Conservation (phyloP, 2,329 filamentous ascomycete genomes). For the Bipolaris oryzae region DNA sequence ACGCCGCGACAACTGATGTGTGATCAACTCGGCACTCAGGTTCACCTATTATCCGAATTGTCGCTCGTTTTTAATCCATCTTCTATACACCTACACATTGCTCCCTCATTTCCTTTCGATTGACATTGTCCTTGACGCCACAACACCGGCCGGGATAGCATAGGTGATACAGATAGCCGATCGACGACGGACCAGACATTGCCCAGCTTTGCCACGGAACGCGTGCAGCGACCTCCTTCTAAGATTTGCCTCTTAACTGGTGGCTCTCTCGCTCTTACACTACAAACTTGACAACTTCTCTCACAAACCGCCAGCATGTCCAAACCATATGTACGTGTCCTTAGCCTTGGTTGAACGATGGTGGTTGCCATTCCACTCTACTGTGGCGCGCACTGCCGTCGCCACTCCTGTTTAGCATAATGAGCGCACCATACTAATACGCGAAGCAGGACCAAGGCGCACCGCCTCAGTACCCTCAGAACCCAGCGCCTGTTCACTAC, state of each 20-base stretch:
- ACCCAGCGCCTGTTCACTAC: constrained; percentile 40
- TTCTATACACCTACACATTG: neutral
- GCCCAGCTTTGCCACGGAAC: constrained; percentile 11
- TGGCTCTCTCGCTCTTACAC: neutral
- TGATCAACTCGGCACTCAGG: constrained; percentile 10
- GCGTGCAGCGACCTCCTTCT: neutral
- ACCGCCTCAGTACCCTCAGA: constrained; percentile 44
- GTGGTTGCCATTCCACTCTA: too few species aligned
- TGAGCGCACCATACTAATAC: neutral
- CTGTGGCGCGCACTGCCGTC: neutral
- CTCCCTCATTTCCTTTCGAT: constrained; percentile 1
- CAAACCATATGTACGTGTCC: constrained; percentile 12
- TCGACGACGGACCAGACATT: constrained; percentile 8
- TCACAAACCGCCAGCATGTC: constrained; percentile 7
- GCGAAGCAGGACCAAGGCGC: constrained; percentile 23
- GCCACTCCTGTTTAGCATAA: neutral
- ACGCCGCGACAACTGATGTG: constrained; percentile 17
- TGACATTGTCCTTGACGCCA: neutral
- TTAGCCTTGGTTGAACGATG: neutral
- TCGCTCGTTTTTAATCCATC: constrained; percentile 1
- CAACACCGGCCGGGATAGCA: neutral
- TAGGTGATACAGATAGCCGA: neutral
- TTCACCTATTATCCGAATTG: neutral
- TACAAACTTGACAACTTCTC: neutral
- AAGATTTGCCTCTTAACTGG: constrained; percentile 1